Evolutionary conservation across 1,139 yeast genomes (phyloP).

Genomic region (Candida neerlandica): DNA sequence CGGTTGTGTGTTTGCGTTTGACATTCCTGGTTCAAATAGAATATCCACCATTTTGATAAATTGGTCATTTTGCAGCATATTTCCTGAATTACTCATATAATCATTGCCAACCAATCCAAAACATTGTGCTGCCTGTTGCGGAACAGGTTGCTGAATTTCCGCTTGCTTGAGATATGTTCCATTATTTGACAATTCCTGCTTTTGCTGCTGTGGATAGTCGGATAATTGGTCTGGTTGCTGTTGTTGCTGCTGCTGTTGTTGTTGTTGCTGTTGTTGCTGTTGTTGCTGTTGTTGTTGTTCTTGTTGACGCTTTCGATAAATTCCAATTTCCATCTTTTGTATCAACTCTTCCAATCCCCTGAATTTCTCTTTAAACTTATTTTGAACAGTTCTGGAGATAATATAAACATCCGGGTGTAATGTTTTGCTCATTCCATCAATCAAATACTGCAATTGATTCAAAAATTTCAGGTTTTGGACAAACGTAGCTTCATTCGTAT

Average conservation of each 20-base stretch:
- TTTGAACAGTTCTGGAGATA: constrained; percentile 10
- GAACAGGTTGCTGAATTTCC: neutral
- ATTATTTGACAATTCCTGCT: neutral
- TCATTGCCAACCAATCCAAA: neutral
- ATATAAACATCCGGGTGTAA: constrained; percentile 12
- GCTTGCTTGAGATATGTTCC: neutral
- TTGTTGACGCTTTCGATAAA: neutral
- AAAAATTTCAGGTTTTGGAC: constrained; percentile 3
- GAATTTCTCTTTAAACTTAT: constrained; percentile 7
- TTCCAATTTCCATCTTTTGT: constrained; percentile 1
- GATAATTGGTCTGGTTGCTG: constrained; percentile 1
- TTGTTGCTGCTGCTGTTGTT: constrained; percentile 1
- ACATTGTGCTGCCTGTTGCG: neutral
- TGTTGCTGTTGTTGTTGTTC: neutral
- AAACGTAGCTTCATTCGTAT: constrained; percentile 1
- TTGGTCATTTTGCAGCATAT: constrained; percentile 7
- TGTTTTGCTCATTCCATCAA: constrained; percentile 5
- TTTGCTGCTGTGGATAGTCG: constrained; percentile 4
- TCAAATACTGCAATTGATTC: constrained; percentile 10
- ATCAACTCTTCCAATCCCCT: constrained; percentile 5
- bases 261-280: neutral
- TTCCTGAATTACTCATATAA: neutral
- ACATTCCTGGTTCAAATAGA: constrained; percentile 9
- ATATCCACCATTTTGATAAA: constrained; percentile 13
- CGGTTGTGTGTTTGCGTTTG: neutral